phyloP scores from a whole-genome alignment of 2,329 filamentous ascomycete species.

The Talaromyces atroroseus region DNA sequence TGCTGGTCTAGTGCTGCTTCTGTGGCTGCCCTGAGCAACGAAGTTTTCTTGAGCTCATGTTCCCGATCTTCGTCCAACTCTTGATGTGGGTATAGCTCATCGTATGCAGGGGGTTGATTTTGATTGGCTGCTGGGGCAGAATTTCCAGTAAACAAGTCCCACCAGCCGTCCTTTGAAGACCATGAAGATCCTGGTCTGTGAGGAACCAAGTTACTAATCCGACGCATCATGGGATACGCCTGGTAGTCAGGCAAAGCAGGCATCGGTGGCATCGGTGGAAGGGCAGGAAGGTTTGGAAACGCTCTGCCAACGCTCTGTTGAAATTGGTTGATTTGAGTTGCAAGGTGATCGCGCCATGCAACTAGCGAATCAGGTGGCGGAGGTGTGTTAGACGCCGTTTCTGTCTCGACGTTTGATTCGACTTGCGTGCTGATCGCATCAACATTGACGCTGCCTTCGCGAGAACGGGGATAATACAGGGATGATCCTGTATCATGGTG shows the following conservation, averaged over 20 bases:
- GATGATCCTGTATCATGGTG: slow-evolving; percentile 27
- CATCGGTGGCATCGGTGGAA: slow-evolving; percentile 60
- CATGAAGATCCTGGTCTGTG: slow-evolving; percentile 52
- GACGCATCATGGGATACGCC: slow-evolving; percentile 64
- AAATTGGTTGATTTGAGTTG: slow-evolving; percentile 68
- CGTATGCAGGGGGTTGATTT: slow-evolving; percentile 65
- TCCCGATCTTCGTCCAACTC: slow-evolving; percentile 32
- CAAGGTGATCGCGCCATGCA: slow-evolving; percentile 67
- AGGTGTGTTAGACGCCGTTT: slow-evolving; percentile 34
- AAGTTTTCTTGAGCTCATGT: slow-evolving; percentile 35
- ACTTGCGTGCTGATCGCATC: slow-evolving; percentile 17
- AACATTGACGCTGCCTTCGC: slow-evolving; percentile 16
- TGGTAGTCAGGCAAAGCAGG: slow-evolving; percentile 65
- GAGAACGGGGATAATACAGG: slow-evolving; percentile 16
- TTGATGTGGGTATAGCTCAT: slow-evolving; percentile 64
- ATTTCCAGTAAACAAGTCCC: slow-evolving; percentile 57
- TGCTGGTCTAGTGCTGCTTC: slow-evolving; percentile 43
- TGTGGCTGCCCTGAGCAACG: slow-evolving; percentile 37
- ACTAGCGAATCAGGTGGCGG: slow-evolving; percentile 58
- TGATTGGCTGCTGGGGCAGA: slow-evolving; percentile 42
- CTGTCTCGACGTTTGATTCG: slow-evolving; percentile 23
- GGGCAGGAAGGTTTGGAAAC: slow-evolving; percentile 56
- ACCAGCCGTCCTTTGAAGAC: slow-evolving; percentile 52
- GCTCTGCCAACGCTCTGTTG: slow-evolving; percentile 65
- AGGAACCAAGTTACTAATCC: slow-evolving; percentile 68